phyloP scores from a whole-genome alignment of 169 alveolate species.

The Perkinsus olseni region DNA sequence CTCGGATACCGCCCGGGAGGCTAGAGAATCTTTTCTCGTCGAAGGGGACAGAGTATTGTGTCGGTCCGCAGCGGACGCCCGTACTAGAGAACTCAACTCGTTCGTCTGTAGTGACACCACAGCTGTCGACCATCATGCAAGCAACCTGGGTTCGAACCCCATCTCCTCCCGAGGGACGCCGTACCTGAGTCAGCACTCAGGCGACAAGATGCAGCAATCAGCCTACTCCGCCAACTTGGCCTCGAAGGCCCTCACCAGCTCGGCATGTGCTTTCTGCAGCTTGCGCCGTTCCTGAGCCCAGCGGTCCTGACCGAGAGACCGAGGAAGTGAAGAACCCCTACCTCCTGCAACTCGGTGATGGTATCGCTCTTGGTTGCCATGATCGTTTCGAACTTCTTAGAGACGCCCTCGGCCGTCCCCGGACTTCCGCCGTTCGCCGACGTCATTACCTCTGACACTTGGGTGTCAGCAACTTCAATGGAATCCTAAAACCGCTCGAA shows the following conservation, averaged over 20 bases:
- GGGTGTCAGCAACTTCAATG: slow-evolving; percentile 18
- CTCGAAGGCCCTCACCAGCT: not conserved
- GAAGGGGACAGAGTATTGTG: too few relatives aligned
- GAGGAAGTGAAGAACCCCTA: too few relatives aligned
- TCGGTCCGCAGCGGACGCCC: too few relatives aligned
- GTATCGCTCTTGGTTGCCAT: not conserved
- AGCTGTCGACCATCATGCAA: not conserved
- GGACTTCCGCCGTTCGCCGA: not conserved
- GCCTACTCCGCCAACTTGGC: not conserved
- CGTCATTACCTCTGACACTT: not conserved
- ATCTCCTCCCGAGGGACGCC: not conserved
- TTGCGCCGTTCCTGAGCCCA: not conserved
- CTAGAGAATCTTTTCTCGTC: too few relatives aligned
- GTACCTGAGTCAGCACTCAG: not conserved
- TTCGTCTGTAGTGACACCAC: too few relatives aligned
- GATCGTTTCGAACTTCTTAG: not conserved
- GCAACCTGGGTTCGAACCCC: not conserved
- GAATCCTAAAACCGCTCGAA: slow-evolving; percentile 9
- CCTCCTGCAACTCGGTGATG: not conserved
- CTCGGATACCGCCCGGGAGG: too few relatives aligned
- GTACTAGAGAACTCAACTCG: too few relatives aligned
- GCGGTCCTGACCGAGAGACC: not conserved
- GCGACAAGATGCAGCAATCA: not conserved
- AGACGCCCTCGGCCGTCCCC: not conserved
- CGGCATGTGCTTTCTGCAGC: not conserved